Conservation (phyloP, 2,329 filamentous ascomycete genomes). For the Parascedosporium putredinis region DNA sequence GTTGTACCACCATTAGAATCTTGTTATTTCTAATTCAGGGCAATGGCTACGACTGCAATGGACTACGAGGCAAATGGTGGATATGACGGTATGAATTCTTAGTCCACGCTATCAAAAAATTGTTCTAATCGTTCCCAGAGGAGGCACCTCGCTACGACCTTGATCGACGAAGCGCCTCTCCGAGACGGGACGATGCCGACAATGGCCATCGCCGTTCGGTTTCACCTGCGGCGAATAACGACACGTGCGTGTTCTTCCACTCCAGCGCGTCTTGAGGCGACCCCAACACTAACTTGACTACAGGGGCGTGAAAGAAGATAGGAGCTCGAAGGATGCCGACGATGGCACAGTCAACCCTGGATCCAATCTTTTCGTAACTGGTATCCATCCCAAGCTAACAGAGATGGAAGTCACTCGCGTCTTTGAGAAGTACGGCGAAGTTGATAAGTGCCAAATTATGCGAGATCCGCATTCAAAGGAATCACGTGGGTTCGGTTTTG, state of each 20-base stretch:
- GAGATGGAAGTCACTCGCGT: slow-evolving; percentile 88
- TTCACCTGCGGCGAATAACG: slow-evolving; percentile 45
- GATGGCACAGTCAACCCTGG: slow-evolving; percentile 82
- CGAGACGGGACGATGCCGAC: slow-evolving; percentile 53
- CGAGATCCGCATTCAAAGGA: slow-evolving; percentile 96
- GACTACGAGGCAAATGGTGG: slow-evolving; percentile 60
- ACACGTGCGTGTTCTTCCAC: slow-evolving; percentile 29
- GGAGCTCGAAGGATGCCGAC: slow-evolving; percentile 49
- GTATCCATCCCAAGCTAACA: slow-evolving; percentile 84
- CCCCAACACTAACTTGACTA: slow-evolving; percentile 5
- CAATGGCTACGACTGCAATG: slow-evolving; percentile 58
- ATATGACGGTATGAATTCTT: slow-evolving; percentile 47
- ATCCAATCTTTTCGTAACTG: slow-evolving; percentile 97
- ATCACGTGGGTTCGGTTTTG: slow-evolving; percentile 96
- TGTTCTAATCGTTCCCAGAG: slow-evolving; percentile 28
- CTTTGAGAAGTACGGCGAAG: slow-evolving; percentile 97
- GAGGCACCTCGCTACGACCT: slow-evolving; percentile 56
- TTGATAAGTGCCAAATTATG: slow-evolving; percentile 99
- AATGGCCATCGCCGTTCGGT: slow-evolving; percentile 51
- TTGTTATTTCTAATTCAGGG: no score
- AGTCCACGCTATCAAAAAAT: slow-evolving; percentile 7
- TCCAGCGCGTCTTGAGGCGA: background rate
- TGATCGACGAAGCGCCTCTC: slow-evolving; percentile 56
- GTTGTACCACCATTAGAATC: no score
- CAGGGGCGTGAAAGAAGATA: slow-evolving; percentile 42